phyloP scores from a whole-genome alignment of 345 rosid genomes.

The Citrus glauca region DNA sequence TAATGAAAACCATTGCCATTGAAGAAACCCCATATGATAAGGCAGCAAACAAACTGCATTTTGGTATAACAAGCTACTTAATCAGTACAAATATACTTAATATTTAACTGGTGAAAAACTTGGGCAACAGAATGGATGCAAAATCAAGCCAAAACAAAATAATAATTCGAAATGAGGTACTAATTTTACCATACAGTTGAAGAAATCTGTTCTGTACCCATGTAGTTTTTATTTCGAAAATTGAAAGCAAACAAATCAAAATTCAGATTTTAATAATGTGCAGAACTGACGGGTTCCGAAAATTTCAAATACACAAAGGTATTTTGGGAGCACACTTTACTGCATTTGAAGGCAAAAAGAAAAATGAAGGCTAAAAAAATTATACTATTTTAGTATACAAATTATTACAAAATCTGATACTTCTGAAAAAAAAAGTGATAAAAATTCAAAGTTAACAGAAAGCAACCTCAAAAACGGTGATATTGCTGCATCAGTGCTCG shows the following conservation, averaged over 20 bases:
- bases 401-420: neutral
- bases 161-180: neutral
- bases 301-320: too few relatives aligned
- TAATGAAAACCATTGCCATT: constrained; percentile 98
- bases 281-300: neutral
- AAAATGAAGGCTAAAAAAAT: neutral
- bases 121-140: neutral
- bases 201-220: constrained; percentile 1
- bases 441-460: neutral
- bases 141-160: neutral
- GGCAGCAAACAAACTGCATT: constrained; percentile 70
- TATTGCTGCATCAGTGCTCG: constrained; percentile 22
- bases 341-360: neutral
- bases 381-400: neutral
- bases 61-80: neutral
- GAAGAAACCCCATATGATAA: constrained; percentile 88
- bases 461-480: constrained; percentile 31
- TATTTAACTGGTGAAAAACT: neutral
- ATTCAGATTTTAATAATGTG: neutral
- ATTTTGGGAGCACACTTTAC: neutral
- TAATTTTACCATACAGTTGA: neutral
- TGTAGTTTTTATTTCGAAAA: neutral
- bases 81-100: neutral
- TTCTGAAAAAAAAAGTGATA: neutral
- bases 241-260: neutral